Conservation (phyloP, 2,329 filamentous ascomycete genomes). For the Cercospora sp. region DNA sequence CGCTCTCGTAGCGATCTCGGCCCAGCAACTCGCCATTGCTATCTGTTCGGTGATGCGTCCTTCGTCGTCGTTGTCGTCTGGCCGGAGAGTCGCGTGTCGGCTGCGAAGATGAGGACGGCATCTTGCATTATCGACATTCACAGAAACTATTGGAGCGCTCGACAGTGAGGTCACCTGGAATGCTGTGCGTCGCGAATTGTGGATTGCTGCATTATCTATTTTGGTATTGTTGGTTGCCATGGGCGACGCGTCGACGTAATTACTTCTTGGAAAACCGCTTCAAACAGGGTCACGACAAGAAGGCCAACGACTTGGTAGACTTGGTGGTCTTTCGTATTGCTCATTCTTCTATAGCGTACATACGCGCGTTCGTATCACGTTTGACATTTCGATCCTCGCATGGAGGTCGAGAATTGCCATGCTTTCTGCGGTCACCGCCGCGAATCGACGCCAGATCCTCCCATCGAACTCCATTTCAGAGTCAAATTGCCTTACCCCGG, state of each 20-base stretch:
- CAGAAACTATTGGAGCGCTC: not conserved
- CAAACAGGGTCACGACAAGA: not conserved
- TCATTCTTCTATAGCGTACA: constrained; percentile 4
- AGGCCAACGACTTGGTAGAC: not conserved
- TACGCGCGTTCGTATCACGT: not conserved
- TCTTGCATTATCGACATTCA: not conserved
- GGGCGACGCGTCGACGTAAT: constrained; percentile 30
- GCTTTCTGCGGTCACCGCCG: not conserved
- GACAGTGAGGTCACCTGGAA: constrained; percentile 12
- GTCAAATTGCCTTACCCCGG: not conserved
- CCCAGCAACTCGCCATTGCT: constrained; percentile 38
- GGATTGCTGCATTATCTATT: constrained; percentile 60
- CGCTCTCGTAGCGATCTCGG: constrained; percentile 17
- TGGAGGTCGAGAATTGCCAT: constrained; percentile 1
- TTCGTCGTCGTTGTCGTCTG: constrained; percentile 35
- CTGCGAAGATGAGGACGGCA: constrained; percentile 12
- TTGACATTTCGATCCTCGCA: not conserved
- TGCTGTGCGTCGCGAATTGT: constrained; percentile 8
- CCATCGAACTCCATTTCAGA: constrained; percentile 2
- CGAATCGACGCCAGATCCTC: not conserved
- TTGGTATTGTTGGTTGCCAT: constrained; percentile 88
- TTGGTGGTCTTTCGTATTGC: not conserved
- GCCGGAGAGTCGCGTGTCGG: constrained; percentile 32
- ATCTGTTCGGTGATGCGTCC: constrained; percentile 40
- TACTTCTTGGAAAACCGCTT: not conserved